These are phyloP conservation scores for Nicotiana noctiflora DNA, from an alignment of 257 asterid genomes.

Conservation along the genomic window DNA sequence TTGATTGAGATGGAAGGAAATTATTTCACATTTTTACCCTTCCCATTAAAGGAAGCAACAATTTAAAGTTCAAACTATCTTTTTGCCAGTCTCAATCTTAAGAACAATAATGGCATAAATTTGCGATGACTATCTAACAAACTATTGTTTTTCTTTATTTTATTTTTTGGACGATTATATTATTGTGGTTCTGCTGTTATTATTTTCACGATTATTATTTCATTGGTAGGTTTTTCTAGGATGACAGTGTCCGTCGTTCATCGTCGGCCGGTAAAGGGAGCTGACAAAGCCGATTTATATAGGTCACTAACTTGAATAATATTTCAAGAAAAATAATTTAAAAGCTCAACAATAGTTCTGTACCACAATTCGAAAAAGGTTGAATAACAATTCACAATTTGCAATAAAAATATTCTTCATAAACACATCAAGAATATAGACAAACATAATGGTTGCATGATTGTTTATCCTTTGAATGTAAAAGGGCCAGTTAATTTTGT, in stretches of 20 bases:
- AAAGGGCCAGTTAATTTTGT: not conserved
- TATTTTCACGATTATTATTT: not conserved
- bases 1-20: not conserved
- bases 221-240: not conserved
- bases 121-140: not conserved
- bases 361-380: not conserved
- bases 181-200: not conserved
- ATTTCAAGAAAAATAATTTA: not conserved
- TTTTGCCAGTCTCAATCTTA: not conserved
- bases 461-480: not conserved
- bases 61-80: not conserved
- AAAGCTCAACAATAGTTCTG: not conserved
- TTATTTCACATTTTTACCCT: not conserved
- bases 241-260: not conserved
- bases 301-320: not conserved
- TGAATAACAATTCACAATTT: not conserved
- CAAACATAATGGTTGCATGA: not conserved
- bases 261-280: not conserved
- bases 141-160: not conserved
- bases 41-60: not conserved
- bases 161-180: not conserved
- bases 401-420: not conserved
- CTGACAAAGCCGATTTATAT: not conserved
- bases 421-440: not conserved
- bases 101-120: not conserved